Conservation (phyloP, 2,329 filamentous ascomycete genomes). For the Ilyonectria destructans region DNA sequence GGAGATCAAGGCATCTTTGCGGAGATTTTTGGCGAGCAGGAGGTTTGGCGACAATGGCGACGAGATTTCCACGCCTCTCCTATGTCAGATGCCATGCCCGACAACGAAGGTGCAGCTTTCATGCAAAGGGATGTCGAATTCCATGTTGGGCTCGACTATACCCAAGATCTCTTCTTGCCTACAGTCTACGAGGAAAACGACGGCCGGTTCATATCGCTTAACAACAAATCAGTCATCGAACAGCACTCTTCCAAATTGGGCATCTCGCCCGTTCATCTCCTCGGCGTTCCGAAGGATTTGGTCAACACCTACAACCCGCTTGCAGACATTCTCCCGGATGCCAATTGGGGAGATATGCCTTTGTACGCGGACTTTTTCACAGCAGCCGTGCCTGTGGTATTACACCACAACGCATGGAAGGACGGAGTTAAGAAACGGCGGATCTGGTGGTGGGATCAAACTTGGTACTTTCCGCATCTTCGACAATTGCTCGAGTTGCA, state of each 20-base stretch:
- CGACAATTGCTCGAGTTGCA: not conserved
- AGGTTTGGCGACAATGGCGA: constrained; percentile 54
- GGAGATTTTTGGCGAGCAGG: constrained; percentile 46
- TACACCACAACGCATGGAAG: constrained; percentile 33
- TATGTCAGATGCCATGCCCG: not conserved
- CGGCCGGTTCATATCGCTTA: constrained; percentile 26
- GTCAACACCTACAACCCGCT: constrained; percentile 31
- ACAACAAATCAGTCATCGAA: constrained; percentile 39
- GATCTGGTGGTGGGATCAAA: constrained; percentile 30
- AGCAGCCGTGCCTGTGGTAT: constrained; percentile 20
- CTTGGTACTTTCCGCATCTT: constrained; percentile 24
- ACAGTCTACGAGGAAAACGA: constrained; percentile 14
- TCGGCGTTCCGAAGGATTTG: constrained; percentile 42
- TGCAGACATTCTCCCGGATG: not conserved
- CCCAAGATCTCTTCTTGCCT: constrained; percentile 40
- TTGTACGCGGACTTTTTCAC: constrained; percentile 37
- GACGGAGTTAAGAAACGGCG: constrained; percentile 25
- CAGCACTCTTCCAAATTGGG: constrained; percentile 34
- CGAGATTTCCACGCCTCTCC: constrained; percentile 1
- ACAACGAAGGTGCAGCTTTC: constrained; percentile 7
- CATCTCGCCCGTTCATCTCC: constrained; percentile 38
- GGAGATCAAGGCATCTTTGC: constrained; percentile 45
- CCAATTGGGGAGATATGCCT: constrained; percentile 34
- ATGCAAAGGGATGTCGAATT: constrained; percentile 44
- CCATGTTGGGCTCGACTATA: constrained; percentile 49